Conservation (phyloP, 1,284 basidiomycete genomes). For the Microbotryum scabiosae region DNA sequence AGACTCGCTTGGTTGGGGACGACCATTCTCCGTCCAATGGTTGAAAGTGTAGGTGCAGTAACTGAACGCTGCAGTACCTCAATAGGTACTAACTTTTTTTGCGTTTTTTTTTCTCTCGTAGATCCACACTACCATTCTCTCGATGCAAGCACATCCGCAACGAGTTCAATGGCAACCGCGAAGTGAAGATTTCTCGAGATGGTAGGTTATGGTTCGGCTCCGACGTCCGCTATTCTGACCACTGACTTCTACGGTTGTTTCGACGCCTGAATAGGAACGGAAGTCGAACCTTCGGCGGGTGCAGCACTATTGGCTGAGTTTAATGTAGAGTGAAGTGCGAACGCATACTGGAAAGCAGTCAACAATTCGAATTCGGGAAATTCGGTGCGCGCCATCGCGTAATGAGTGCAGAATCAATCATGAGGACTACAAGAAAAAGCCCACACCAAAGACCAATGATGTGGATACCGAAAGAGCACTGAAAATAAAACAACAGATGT, state of each 20-base stretch:
- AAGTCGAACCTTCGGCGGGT: conserved; percentile 32
- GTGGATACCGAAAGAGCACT: too few relatives aligned
- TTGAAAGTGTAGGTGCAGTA: conserved; percentile 43
- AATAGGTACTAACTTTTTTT: neutral
- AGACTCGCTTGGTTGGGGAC: conserved; percentile 50
- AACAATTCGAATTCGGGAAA: too few relatives aligned
- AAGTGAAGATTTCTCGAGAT: conserved; percentile 37
- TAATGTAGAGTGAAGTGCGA: too few relatives aligned
- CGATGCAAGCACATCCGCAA: conserved; percentile 28
- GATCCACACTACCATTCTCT: neutral
- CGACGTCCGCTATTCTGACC: too few relatives aligned
- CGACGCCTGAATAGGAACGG: conserved; percentile 18
- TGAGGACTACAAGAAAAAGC: too few relatives aligned
- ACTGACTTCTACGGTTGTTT: neutral
- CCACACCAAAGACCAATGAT: too few relatives aligned
- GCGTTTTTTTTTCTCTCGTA: neutral
- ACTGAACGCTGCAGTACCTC: neutral
- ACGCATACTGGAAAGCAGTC: too few relatives aligned
- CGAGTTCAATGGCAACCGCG: conserved; percentile 34
- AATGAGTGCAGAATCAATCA: too few relatives aligned
- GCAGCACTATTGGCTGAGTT: conserved; percentile 13
- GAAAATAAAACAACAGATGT: too few relatives aligned
- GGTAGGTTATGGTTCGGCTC: neutral
- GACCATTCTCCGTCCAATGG: conserved; percentile 79
- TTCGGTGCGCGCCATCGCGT: too few relatives aligned